Evolutionary conservation across 352 stramenopile species (phyloP), one percentile per base, ranked within the genome.

Genomic region (Phytophthora macrochlamydospora): DNA sequence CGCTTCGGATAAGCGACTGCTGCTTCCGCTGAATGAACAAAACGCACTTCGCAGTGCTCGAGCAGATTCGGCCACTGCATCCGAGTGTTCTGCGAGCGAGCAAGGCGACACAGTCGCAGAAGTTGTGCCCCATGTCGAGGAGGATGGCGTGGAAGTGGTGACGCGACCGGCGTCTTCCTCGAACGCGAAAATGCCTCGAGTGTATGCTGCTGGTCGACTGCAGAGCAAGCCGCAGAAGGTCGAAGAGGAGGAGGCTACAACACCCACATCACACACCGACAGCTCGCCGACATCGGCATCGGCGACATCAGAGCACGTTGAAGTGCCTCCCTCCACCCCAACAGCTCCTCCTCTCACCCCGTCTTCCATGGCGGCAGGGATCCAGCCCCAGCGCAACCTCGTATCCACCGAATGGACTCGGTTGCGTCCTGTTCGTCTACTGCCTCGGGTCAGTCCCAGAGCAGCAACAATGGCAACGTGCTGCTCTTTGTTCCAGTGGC

Each of bases 401-500:
- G 64, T 12, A 28, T 65, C 1, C 54, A 63, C 38, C 71, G 67
- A 1, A 64, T 76, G n/a, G 59, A 73, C 32, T 78, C 63, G 13
- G 65, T 72, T 12, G 32, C 62, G 11, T 75, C 71, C 2, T 61
- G 67, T 38, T 73, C 72, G 13, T 78, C 76, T 29, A 67, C 67
- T 38, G 62, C 65, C 18, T 59, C 66, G 6, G 59, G 56, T 4
- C 52, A 79, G 13, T 65, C 76, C 3, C 67, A 71, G 9, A 43
- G 69, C n/a, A 82, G 44, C 37, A 75, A 31, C 11, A 61, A 40
- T 14, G 56, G 71, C 30, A 92, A 94, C 43, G 80, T 94, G 2
- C 50, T 92, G 37, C 71, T 94, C 12, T 92, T 94, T 57, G 81
- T 93, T 14, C 77, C 83, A 7, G 80, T 79, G 1, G 81, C 81